Evolutionary conservation across 1,284 basidiomycete species (phyloP).

Genomic region (Anthracocystis panici-leucophaei): DNA sequence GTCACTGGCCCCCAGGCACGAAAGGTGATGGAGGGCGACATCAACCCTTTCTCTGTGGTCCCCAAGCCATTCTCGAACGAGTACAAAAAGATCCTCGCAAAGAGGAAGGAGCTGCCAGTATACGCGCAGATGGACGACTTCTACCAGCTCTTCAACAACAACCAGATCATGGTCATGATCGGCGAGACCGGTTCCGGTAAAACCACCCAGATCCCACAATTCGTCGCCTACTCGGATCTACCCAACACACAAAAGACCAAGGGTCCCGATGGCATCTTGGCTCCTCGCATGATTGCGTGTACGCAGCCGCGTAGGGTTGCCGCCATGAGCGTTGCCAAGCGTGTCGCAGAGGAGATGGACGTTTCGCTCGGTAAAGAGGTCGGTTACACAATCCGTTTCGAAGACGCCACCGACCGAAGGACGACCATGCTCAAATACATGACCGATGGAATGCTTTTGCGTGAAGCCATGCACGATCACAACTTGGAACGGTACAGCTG

Average conservation of each 20-base stretch:
- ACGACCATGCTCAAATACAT: constrained; percentile 77
- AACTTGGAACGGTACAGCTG: constrained; percentile 90
- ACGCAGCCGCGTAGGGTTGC: constrained; percentile 97
- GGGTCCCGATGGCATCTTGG: constrained; percentile 70
- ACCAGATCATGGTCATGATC: constrained; percentile 95
- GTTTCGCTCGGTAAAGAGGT: constrained; percentile 92
- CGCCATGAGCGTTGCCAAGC: constrained; percentile 97
- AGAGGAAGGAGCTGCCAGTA: constrained; percentile 89
- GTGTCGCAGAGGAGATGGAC: constrained; percentile 99
- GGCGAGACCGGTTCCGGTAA: constrained; percentile 98
- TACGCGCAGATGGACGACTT: constrained; percentile 94
- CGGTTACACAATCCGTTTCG: constrained; percentile 98
- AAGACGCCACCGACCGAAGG: constrained; percentile 83
- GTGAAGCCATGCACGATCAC: constrained; percentile 97
- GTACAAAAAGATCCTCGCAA: constrained; percentile 88
- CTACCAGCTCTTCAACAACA: constrained; percentile 83
- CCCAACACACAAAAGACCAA: constrained; percentile 75
- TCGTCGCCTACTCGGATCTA: constrained; percentile 91
- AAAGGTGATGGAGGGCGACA: constrained; percentile 80
- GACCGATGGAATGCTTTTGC: constrained; percentile 96
- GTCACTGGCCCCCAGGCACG: constrained; percentile 81
- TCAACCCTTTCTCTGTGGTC: constrained; percentile 80
- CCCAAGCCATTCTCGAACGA: constrained; percentile 79
- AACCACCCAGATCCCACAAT: constrained; percentile 99
- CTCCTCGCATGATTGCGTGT: constrained; percentile 91